Evolutionary conservation across 768 basidiomycete species (phyloP).

Genomic region (Rhizopogon vinicolor): DNA sequence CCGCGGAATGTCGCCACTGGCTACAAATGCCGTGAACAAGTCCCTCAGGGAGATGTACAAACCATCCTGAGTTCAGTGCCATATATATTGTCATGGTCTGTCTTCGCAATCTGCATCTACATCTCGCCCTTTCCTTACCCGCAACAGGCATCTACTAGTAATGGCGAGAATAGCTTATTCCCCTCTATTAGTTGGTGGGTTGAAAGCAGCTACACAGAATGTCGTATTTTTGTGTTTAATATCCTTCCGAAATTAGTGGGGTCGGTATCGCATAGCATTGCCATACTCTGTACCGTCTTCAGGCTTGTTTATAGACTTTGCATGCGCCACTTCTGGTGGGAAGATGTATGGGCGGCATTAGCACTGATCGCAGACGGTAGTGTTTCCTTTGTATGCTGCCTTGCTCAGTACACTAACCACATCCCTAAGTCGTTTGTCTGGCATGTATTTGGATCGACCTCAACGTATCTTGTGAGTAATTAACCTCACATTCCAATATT

Average conservation of each 20-base stretch:
- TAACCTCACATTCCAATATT: background rate
- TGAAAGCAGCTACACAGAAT: background rate
- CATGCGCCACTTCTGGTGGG: constrained; percentile 23
- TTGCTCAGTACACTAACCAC: background rate
- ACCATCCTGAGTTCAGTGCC: background rate
- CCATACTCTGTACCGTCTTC: constrained; percentile 20
- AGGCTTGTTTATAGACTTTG: constrained; percentile 17
- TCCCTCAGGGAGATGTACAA: background rate
- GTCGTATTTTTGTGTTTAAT: background rate
- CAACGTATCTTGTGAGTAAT: constrained; percentile 4
- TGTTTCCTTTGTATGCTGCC: background rate
- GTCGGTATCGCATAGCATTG: constrained; percentile 12
- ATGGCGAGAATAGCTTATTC: background rate
- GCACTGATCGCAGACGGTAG: constrained; percentile 16
- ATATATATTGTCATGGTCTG: too few species aligned
- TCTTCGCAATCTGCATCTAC: background rate
- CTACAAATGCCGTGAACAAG: background rate
- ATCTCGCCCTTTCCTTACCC: background rate
- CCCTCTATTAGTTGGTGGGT: background rate
- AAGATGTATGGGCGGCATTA: constrained; percentile 20
- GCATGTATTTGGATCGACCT: constrained; percentile 3
- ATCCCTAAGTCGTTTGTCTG: constrained; percentile 3
- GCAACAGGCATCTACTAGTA: background rate
- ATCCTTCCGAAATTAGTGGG: constrained; percentile 10
- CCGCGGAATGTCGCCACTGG: background rate